Evolutionary conservation across 2,329 filamentous ascomycete genomes (phyloP), one percentile per base, ranked within the genome.

Genomic region (Penicillium sp.): DNA sequence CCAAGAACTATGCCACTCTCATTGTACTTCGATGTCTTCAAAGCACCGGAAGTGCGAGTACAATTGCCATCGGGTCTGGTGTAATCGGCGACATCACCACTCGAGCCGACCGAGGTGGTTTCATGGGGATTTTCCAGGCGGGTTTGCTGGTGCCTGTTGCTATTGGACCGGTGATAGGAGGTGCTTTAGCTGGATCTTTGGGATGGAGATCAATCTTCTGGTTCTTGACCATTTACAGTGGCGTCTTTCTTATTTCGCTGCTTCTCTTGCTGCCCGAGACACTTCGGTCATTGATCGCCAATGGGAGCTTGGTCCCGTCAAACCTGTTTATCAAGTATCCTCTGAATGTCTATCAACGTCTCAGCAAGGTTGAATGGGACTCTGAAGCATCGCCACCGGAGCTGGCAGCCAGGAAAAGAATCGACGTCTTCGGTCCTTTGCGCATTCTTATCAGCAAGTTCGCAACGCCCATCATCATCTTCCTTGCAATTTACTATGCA

Each of bases 401-500:
- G 11, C 32, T 43, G 18, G 40, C 57, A 4, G 42, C 55, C 8
- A 63, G 49, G 40, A 73, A 73, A 40, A 54, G 37, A 0, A 61
- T 80, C 24, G 71, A 79, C 50, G 31, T 79, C 1, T 56, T 68
- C 0, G 73, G 72, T 0, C 72, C 76, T 0, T 55, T 78, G 1
- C 68, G 69, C 1, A 76, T 79, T n/a, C 67, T 79, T 3, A 34
- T 69, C 16, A 71, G 64, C 57, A 74, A 70, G 31, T 63, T 71
- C 1, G 70, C 74, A 0, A 63, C 69, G 0, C 68, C 70, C 0
- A 69, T 76, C 5, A 71, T 78, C 24, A 3, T 73, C 13, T 79
- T 75, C 42, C 66, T 77, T 3, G 73, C 72, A 0, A 56, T 78
- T 2, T 74, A 77, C 59, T 80, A 79, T 46, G 69, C 75, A 0